Evolutionary conservation across 768 basidiomycete species (phyloP).

Genomic region (Dioszegia crocea): DNA sequence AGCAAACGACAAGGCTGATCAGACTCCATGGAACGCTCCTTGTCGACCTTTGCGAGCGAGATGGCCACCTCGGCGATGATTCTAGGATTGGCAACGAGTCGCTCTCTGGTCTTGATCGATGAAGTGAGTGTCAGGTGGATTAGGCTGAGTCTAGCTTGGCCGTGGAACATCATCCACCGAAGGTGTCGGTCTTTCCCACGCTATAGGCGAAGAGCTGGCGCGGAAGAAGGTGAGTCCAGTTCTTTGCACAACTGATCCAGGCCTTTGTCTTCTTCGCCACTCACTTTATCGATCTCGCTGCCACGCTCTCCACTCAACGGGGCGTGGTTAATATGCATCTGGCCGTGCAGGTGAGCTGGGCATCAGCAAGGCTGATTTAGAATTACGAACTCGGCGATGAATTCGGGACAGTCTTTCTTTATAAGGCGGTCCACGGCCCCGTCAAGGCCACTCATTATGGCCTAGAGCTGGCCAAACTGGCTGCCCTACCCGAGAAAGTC

Average conservation of each 20-base stretch:
- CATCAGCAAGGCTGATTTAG: background rate
- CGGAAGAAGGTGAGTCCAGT: conserved; percentile 58
- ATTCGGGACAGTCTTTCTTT: conserved; percentile 44
- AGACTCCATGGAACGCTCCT: conserved; percentile 78
- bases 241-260: conserved; percentile 51
- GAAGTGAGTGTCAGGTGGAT: conserved; percentile 53
- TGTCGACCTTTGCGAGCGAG: conserved; percentile 93
- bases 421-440: conserved; percentile 47
- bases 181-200: conserved; percentile 57
- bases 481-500: conserved; percentile 74
- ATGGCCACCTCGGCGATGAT: conserved; percentile 93
- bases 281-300: conserved; percentile 78
- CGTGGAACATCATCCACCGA: conserved; percentile 72
- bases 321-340: conserved; percentile 64
- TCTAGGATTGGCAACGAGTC: conserved; percentile 64
- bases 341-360: conserved; percentile 62
- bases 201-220: conserved; percentile 56
- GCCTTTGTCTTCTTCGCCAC: conserved; percentile 88
- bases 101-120: conserved; percentile 76
- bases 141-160: conserved; percentile 57
- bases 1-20: background rate
- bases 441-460: conserved; percentile 45
- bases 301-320: conserved; percentile 55
- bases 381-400: conserved; percentile 15
- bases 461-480: conserved; percentile 79